Conservation (phyloP, 139 green algal genomes). For the Eudorina sp. region DNA sequence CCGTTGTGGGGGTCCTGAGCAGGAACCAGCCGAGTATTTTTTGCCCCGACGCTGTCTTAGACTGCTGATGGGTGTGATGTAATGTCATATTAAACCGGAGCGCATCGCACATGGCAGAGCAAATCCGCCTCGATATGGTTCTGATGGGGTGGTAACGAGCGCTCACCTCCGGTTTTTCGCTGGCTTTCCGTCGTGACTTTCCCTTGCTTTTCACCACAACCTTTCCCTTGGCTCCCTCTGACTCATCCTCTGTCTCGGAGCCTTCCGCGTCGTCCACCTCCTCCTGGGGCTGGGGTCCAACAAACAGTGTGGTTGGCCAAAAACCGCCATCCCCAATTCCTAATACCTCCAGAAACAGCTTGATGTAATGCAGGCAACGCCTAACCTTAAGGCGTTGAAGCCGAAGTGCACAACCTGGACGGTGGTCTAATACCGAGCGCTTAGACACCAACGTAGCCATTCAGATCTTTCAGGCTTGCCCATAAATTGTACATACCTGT, state of each 20-base stretch:
- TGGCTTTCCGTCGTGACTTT: slow-evolving; percentile 55
- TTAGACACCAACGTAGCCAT: too few species aligned
- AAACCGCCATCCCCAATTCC: background rate
- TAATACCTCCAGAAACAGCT: background rate
- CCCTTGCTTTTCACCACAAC: slow-evolving; percentile 43
- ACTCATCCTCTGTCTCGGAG: slow-evolving; percentile 5
- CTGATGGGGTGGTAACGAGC: background rate
- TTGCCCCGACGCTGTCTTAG: too few species aligned
- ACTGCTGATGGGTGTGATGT: too few species aligned
- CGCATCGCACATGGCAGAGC: too few species aligned
- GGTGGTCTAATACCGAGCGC: background rate
- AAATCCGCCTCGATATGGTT: too few species aligned
- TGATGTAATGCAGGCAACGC: background rate
- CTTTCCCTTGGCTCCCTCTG: background rate
- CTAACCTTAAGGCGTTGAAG: background rate
- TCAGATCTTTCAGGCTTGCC: background rate
- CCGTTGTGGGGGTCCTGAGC: too few species aligned
- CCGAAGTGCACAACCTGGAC: background rate
- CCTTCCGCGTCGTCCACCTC: slow-evolving; percentile 5
- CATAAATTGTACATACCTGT: background rate
- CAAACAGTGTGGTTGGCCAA: background rate
- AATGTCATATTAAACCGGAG: too few species aligned
- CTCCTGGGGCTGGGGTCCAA: background rate
- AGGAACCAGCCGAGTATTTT: too few species aligned
- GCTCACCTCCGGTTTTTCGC: slow-evolving; percentile 56